Evolutionary conservation across 352 stramenopile species (phyloP), one percentile per base, ranked within the genome.

Genomic region (Globisporangium recalcitrans): DNA sequence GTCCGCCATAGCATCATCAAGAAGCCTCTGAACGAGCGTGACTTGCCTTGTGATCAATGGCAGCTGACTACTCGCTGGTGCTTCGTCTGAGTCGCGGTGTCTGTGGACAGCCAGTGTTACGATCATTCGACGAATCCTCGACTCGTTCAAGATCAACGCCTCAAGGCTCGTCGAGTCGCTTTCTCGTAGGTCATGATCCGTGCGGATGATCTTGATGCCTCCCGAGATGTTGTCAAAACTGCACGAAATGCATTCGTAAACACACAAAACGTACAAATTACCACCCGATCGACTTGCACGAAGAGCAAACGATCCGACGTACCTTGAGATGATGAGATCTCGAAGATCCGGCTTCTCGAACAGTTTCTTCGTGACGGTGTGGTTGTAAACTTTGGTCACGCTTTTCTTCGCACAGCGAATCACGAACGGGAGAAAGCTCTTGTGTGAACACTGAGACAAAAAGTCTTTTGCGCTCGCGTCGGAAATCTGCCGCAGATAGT

Each of bases 301-400:
- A 7, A 34, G 16, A 38, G 16, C 26, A 55, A 7, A 22, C 9
- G 1, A 19, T 36, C 16, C 14, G 11, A 21, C 57, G 42, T 49
- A 87, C 78, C 75, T 83, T 31, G 46, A 47, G 21, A 82, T 51
- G 24, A 85, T 62, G 62, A 80, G 72, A 22, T 62, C 36, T 53
- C 63, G 68, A 21, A 85, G 42, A 11, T 81, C 61, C 24, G 52
- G 52, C 27, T 71, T 63, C 4, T 48, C 24, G 47, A 62, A 44
- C 51, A 67, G 58, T n/a, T 73, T 70, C 29, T 47, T 53, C 48
- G 55, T 57, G 22, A 80, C 61, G 27, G 52, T 59, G 52, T 80
- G 75, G 26, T 81, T 85, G 36, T 80, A 82, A 22, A 76, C 14
- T 52, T 78, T 80, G 5, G 64, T 62, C 13, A 65, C 64, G n/a